Evolutionary conservation across 129 eudicot genomes (phyloP).

Genomic region (Gnaphalium uliginosum): DNA sequence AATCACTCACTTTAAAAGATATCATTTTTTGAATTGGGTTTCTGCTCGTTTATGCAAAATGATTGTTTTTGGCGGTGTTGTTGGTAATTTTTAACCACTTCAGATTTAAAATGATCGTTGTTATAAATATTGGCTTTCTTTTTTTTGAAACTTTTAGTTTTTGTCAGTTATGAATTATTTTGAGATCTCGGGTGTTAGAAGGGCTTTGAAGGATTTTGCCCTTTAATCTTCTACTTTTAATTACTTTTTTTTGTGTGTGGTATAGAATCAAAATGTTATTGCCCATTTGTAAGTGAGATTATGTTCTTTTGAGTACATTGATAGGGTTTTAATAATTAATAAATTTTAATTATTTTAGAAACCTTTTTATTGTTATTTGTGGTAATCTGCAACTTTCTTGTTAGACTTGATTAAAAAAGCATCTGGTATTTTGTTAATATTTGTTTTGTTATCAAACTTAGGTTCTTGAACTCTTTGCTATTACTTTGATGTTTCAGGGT

Average conservation of each 20-base stretch:
- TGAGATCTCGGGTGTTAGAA: slow-evolving; percentile 27
- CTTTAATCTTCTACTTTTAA: neutral
- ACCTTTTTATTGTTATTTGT: neutral
- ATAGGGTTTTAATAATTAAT: neutral
- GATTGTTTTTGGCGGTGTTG: neutral
- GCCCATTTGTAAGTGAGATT: neutral
- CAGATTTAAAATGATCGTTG: neutral
- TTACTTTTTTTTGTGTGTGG: neutral
- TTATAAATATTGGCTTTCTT: neutral
- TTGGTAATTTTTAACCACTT: slow-evolving; percentile 7
- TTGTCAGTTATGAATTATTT: neutral
- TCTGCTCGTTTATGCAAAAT: neutral
- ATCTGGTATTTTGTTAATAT: neutral
- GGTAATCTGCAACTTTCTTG: slow-evolving; percentile 4
- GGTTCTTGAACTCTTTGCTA: neutral
- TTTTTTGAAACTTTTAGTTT: neutral
- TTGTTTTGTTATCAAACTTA: slow-evolving; percentile 9
- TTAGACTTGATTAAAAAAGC: neutral
- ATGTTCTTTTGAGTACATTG: slow-evolving; percentile 7
- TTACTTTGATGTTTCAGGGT: slow-evolving; percentile 33
- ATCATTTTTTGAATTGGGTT: neutral
- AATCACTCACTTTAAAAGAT: neutral
- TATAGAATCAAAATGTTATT: neutral
- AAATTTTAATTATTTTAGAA: neutral
- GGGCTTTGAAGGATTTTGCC: neutral